phyloP scores from a whole-genome alignment of 257 asterid species.

The Orobanche coerulescens region DNA sequence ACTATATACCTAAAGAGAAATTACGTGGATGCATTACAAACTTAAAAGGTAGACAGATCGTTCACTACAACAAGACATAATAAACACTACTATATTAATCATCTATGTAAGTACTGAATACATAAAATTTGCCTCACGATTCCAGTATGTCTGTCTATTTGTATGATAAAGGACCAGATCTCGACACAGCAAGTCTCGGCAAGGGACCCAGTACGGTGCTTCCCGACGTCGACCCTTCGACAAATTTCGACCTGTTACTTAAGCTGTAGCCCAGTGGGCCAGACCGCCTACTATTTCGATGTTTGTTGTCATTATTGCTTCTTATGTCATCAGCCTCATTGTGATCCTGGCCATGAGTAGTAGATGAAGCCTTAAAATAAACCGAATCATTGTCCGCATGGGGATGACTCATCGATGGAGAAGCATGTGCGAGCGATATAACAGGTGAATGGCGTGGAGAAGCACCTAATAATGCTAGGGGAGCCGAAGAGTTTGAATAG shows the following conservation, averaged over 20 bases:
- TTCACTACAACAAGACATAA: constrained; percentile 22
- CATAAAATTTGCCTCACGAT: constrained; percentile 30
- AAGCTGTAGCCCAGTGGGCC: constrained; percentile 86
- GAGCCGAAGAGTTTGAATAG: constrained; percentile 55
- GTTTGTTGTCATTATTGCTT: constrained; percentile 46
- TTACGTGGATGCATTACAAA: no score
- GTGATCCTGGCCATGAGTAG: constrained; percentile 55
- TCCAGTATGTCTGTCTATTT: constrained; percentile 31
- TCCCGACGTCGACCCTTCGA: constrained; percentile 75
- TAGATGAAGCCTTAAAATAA: constrained; percentile 49
- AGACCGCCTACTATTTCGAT: constrained; percentile 60
- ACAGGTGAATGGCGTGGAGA: constrained; percentile 87
- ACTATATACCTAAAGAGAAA: no score
- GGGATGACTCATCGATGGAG: constrained; percentile 64
- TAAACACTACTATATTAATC: constrained; percentile 13
- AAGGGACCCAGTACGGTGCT: constrained; percentile 87
- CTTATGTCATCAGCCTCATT: constrained; percentile 46
- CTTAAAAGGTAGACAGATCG: constrained; percentile 11
- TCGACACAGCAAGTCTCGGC: constrained; percentile 91
- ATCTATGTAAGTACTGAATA: constrained; percentile 22
- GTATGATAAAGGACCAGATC: constrained; percentile 87
- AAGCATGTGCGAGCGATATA: constrained; percentile 54
- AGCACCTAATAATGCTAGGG: constrained; percentile 40
- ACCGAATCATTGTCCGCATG: constrained; percentile 56
- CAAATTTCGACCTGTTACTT: constrained; percentile 54